Evolutionary conservation across 441 rosid genomes (phyloP).

Genomic region (Capsella rubella): DNA sequence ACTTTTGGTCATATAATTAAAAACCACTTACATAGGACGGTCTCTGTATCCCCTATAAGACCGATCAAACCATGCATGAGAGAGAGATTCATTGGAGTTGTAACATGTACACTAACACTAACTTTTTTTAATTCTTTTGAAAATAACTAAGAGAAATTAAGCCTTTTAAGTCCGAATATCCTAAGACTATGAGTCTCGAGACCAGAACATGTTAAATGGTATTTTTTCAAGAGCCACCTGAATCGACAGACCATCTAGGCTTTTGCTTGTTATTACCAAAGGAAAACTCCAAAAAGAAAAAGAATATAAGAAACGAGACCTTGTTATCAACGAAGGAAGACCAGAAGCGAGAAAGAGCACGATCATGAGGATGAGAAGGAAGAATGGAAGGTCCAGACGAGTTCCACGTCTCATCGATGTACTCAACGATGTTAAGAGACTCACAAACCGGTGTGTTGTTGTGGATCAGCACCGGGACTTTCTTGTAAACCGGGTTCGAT

Average conservation of each 20-base stretch:
- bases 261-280: no score
- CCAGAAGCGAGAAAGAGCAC: slow-evolving; percentile 71
- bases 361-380: slow-evolving; percentile 62
- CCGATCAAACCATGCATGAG: background rate
- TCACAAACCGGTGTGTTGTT: slow-evolving; percentile 57
- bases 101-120: no score
- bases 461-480: slow-evolving; percentile 81
- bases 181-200: no score
- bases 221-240: no score
- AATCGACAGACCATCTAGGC: no score
- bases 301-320: slow-evolving; percentile 3
- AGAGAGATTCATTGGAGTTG: no score
- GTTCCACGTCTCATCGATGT: slow-evolving; percentile 68
- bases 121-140: no score
- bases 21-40: background rate
- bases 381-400: slow-evolving; percentile 58
- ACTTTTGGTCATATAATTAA: background rate
- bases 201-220: no score
- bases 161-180: no score
- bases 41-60: background rate
- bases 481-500: slow-evolving; percentile 81
- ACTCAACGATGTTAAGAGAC: slow-evolving; percentile 68
- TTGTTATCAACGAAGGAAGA: slow-evolving; percentile 49
- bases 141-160: no score
- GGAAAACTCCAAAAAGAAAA: background rate